Evolutionary conservation across 306 rosid genomes (phyloP).

Genomic region (Gastrolobium villosum): DNA sequence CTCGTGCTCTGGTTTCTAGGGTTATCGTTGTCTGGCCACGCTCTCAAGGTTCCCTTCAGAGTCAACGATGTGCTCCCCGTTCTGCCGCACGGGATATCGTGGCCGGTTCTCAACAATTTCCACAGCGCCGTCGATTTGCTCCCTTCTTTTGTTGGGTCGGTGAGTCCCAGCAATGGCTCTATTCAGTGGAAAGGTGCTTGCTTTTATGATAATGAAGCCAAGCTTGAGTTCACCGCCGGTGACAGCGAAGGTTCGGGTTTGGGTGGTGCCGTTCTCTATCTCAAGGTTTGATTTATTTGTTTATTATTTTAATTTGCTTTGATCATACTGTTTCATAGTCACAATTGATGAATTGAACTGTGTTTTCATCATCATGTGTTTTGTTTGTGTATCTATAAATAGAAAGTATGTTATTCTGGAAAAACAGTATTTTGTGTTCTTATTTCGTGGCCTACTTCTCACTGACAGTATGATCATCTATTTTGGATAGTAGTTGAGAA

Average conservation of each 20-base stretch:
- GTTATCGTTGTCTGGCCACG: conserved; percentile 46
- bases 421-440: neutral
- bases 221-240: conserved; percentile 62
- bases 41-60: conserved; percentile 76
- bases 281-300: conserved; percentile 61
- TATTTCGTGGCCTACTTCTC: neutral
- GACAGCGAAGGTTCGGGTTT: conserved; percentile 52
- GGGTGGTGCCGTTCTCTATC: conserved; percentile 91
- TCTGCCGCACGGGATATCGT: conserved; percentile 81
- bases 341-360: neutral
- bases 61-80: conserved; percentile 88
- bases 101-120: conserved; percentile 92
- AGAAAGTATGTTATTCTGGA: neutral
- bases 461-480: conserved; percentile 8
- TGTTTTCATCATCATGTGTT: neutral
- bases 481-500: conserved; percentile 7
- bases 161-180: conserved; percentile 69
- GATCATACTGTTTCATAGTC: neutral
- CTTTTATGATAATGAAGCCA: conserved; percentile 78
- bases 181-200: conserved; percentile 90
- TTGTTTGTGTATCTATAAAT: neutral
- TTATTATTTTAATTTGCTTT: neutral
- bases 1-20: conserved; percentile 54
- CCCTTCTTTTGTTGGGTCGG: conserved; percentile 87
- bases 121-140: conserved; percentile 95